Percentiles rank a stretch among this genome's conserved stretches.
phyloP scores from a whole-genome alignment of 75 land plant species.

The Selaginella tamariscina region DNA sequence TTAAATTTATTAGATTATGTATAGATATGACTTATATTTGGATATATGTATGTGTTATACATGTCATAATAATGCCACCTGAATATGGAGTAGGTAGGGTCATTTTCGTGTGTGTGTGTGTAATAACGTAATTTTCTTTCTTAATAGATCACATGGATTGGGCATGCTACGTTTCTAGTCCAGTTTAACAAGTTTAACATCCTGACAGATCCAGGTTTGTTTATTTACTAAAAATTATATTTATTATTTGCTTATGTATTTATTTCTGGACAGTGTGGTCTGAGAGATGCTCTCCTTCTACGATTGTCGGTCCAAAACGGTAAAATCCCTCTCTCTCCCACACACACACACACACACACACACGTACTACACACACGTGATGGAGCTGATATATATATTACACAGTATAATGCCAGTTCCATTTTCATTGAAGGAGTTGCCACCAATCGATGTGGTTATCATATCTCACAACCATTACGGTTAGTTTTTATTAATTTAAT shows the following conservation, averaged over 20 bases:
- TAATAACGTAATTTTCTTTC: not conserved
- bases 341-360: no score
- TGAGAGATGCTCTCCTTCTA: constrained; percentile 24
- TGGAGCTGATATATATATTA: not conserved
- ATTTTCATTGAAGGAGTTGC: constrained; percentile 21
- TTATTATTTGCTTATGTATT: not conserved
- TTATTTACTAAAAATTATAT: not conserved
- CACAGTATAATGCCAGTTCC: constrained; percentile 24
- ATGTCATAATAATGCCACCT: no score
- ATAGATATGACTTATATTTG: not conserved
- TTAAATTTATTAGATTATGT: not conserved
- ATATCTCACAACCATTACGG: constrained; percentile 30
- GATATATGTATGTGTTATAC: not conserved
- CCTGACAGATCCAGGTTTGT: constrained; percentile 22
- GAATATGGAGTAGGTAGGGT: no score
- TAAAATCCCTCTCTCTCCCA: constrained; percentile 5
- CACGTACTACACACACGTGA: not conserved
- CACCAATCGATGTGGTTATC: constrained; percentile 24
- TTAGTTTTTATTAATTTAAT: no score
- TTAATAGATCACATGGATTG: constrained; percentile 23
- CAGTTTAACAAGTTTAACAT: constrained; percentile 22
- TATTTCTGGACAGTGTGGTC: constrained; percentile 17
- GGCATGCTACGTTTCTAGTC: constrained; percentile 23
- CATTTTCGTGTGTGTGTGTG: no score
- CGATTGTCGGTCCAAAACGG: constrained; percentile 22